phyloP scores from a whole-genome alignment of 1,284 basidiomycete species.

The Irpex sp. region DNA sequence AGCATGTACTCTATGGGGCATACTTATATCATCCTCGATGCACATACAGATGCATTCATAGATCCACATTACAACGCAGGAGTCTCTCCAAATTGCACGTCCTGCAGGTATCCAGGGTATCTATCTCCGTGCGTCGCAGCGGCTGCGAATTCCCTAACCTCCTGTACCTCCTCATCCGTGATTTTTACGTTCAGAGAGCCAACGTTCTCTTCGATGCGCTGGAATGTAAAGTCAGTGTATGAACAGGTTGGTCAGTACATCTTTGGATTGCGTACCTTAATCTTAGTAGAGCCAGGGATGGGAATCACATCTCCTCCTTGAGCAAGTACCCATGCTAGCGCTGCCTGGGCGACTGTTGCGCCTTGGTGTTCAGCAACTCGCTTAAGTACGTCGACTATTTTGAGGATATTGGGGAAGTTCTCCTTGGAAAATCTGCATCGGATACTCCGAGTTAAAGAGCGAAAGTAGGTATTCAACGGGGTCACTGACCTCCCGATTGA shows the following conservation, averaged over 20 bases:
- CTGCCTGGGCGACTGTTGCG: conserved; percentile 35
- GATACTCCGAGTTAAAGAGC: not conserved
- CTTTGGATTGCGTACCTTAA: conserved; percentile 13
- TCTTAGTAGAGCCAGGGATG: conserved; percentile 31
- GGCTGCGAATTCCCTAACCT: conserved; percentile 12
- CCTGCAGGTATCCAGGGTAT: not conserved
- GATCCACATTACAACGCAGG: not conserved
- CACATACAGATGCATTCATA: not conserved
- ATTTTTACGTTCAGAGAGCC: conserved; percentile 22
- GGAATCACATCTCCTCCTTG: conserved; percentile 34
- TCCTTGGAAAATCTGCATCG: conserved; percentile 28
- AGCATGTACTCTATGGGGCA: too few species aligned
- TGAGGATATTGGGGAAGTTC: conserved; percentile 40
- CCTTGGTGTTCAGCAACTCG: conserved; percentile 27
- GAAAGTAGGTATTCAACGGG: conserved; percentile 10
- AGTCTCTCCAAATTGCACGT: not conserved
- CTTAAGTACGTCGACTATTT: conserved; percentile 32
- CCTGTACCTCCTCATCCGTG: conserved; percentile 19
- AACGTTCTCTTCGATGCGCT: conserved; percentile 19
- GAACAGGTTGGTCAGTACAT: not conserved
- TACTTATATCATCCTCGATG: too few species aligned
- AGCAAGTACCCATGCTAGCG: conserved; percentile 39
- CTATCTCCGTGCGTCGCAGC: not conserved
- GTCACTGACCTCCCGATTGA: conserved; percentile 25
- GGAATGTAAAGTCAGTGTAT: not conserved